phyloP scores from a whole-genome alignment of 345 rosid genomes.

The Cochlearia excelsa region DNA sequence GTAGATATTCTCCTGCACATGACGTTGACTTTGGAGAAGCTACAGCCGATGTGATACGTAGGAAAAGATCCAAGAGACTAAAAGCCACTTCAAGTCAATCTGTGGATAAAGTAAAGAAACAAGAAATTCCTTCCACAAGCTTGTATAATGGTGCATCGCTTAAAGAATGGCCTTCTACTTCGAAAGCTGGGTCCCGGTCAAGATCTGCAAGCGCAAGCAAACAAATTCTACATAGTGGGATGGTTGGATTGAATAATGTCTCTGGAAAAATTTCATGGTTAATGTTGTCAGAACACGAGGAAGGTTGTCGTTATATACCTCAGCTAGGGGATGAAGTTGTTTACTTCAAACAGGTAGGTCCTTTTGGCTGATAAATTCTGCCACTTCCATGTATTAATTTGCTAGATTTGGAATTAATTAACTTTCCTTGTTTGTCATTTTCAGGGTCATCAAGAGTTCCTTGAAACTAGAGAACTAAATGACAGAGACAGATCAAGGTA shows the following conservation, averaged over 20 bases:
- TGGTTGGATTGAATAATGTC: conserved; percentile 38
- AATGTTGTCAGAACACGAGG: conserved; percentile 79
- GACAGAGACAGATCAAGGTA: conserved; percentile 64
- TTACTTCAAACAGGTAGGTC: conserved; percentile 77
- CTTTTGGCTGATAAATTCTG: conserved; percentile 10
- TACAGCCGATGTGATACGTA: conserved; percentile 47
- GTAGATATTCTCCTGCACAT: conserved; percentile 32
- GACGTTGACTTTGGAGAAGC: conserved; percentile 39
- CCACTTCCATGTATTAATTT: conserved; percentile 6
- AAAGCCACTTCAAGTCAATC: conserved; percentile 49
- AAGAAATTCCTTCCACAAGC: conserved; percentile 36
- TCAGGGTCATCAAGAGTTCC: conserved; percentile 89
- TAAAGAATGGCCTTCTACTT: conserved; percentile 66
- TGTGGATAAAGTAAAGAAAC: conserved; percentile 42
- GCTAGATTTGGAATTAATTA: conserved; percentile 18
- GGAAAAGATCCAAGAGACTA: conserved; percentile 68
- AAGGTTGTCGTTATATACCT: conserved; percentile 85
- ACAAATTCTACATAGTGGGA: conserved; percentile 33
- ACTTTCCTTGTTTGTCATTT: conserved; percentile 31
- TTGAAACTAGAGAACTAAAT: conserved; percentile 36
- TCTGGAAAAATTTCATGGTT: conserved; percentile 69
- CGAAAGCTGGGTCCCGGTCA: conserved; percentile 47
- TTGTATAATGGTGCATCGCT: conserved; percentile 36
- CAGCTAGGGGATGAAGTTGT: conserved; percentile 89
- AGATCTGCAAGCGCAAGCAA: conserved; percentile 58